These are phyloP conservation scores for Citrus inodora DNA, from an alignment of 345 rosid genomes.

Conservation along the genomic window DNA sequence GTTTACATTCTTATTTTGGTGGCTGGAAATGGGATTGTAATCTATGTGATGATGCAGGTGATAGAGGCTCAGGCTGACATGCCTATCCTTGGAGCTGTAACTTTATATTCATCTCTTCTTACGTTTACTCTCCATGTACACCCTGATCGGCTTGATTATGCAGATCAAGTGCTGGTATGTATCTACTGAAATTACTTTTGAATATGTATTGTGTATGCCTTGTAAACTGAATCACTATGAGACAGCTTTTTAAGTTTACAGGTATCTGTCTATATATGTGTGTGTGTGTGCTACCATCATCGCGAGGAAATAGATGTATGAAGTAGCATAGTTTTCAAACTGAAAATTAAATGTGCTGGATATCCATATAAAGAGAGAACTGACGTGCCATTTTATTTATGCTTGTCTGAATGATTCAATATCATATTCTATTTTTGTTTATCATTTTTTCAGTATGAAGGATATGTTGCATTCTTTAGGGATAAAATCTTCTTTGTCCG, in stretches of 20 bases:
- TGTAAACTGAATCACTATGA: background rate
- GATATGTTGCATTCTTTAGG: background rate
- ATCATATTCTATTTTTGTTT: background rate
- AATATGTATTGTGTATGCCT: background rate
- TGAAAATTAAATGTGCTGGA: background rate
- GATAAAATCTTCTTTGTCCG: background rate
- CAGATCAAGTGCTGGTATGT: slow-evolving; percentile 97
- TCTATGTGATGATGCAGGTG: slow-evolving; percentile 51
- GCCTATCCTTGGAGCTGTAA: slow-evolving; percentile 91
- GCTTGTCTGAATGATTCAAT: background rate
- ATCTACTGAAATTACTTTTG: slow-evolving; percentile 6
- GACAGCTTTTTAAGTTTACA: background rate
- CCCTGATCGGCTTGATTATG: slow-evolving; percentile 98
- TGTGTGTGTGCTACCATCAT: too few species aligned
- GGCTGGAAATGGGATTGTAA: background rate
- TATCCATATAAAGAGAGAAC: background rate
- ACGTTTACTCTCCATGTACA: slow-evolving; percentile 98
- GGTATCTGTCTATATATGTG: background rate
- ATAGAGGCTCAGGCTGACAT: slow-evolving; percentile 93
- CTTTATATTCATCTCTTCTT: slow-evolving; percentile 93
- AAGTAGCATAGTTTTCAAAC: background rate
- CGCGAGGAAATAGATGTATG: background rate
- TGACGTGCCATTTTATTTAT: background rate
- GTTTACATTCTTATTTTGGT: background rate
- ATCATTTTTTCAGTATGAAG: background rate